These are phyloP conservation scores for Grigorovia humatica DNA, from an alignment of 805 yeast species.

Conservation along the genomic window DNA sequence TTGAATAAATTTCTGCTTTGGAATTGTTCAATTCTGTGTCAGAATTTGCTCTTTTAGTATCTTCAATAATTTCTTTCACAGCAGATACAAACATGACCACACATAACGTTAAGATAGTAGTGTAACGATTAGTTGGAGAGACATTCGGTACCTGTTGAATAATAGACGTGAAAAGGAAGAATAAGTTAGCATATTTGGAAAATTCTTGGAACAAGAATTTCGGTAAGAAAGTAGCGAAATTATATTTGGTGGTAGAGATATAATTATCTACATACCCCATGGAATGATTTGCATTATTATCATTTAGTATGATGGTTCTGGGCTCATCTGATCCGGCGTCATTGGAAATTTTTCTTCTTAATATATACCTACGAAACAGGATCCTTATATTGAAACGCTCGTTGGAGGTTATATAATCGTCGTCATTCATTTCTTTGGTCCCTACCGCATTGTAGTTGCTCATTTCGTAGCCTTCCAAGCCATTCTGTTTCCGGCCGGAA, in stretches of 20 bases:
- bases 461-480: conserved; percentile 24
- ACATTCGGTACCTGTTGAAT: conserved; percentile 97
- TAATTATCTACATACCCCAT: conserved; percentile 67
- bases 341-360: conserved; percentile 21
- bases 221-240: conserved; percentile 84
- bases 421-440: conserved; percentile 18
- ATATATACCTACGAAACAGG: conserved; percentile 28
- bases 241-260: conserved; percentile 91
- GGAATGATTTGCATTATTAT: conserved; percentile 42
- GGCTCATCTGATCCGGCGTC: conserved; percentile 34
- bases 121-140: conserved; percentile 90
- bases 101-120: conserved; percentile 84
- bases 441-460: conserved; percentile 19
- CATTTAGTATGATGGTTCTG: conserved; percentile 59
- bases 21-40: conserved; percentile 86
- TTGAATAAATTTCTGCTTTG: conserved; percentile 51
- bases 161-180: conserved; percentile 81
- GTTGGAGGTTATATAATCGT: conserved; percentile 24
- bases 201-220: conserved; percentile 94
- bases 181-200: conserved; percentile 91
- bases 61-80: conserved; percentile 82
- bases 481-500: background rate
- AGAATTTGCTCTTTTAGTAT: conserved; percentile 74
- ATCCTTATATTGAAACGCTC: conserved; percentile 31
- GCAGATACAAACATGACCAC: conserved; percentile 88